These are phyloP conservation scores for Adansonia gregorii DNA, from an alignment of 441 rosid genomes.

Conservation along the genomic window DNA sequence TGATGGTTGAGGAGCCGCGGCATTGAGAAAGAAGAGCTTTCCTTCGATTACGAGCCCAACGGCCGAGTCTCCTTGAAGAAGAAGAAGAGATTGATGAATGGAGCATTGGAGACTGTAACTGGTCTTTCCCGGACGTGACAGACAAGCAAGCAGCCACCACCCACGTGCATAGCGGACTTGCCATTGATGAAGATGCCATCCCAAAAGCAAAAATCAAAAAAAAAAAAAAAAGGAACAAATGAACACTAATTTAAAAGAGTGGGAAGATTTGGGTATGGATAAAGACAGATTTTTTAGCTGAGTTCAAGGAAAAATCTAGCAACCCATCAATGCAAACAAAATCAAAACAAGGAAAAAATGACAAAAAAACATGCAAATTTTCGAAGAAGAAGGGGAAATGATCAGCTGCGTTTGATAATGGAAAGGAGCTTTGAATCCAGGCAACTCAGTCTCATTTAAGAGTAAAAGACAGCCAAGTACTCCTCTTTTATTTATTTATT, in stretches of 20 bases:
- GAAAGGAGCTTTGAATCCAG: slow-evolving; percentile 29
- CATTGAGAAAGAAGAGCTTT: slow-evolving; percentile 42
- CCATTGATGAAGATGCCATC: slow-evolving; percentile 48
- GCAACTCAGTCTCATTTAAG: slow-evolving; percentile 10
- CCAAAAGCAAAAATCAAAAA: neutral
- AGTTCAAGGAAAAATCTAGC: slow-evolving; percentile 35
- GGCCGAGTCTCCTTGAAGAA: slow-evolving; percentile 36
- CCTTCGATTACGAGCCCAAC: slow-evolving; percentile 48
- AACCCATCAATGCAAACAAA: neutral
- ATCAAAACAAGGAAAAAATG: neutral
- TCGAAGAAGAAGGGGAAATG: neutral
- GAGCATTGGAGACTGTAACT: slow-evolving; percentile 31
- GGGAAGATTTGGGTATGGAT: neutral
- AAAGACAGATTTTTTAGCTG: slow-evolving; percentile 25
- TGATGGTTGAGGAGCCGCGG: slow-evolving; percentile 21
- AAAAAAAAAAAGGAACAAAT: neutral
- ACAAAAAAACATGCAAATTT: too few relatives aligned
- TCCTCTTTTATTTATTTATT: neutral
- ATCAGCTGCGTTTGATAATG: slow-evolving; percentile 35
- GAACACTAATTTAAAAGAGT: slow-evolving; percentile 12
- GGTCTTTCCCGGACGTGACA: slow-evolving; percentile 17
- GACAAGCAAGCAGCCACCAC: neutral
- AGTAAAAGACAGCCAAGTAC: slow-evolving; percentile 12
- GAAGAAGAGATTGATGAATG: slow-evolving; percentile 23
- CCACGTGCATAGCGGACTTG: slow-evolving; percentile 78